Evolutionary conservation across 108 stramenopile genomes (phyloP), one percentile per base, ranked within the genome.

Genomic region (Nitzschia putrida): DNA sequence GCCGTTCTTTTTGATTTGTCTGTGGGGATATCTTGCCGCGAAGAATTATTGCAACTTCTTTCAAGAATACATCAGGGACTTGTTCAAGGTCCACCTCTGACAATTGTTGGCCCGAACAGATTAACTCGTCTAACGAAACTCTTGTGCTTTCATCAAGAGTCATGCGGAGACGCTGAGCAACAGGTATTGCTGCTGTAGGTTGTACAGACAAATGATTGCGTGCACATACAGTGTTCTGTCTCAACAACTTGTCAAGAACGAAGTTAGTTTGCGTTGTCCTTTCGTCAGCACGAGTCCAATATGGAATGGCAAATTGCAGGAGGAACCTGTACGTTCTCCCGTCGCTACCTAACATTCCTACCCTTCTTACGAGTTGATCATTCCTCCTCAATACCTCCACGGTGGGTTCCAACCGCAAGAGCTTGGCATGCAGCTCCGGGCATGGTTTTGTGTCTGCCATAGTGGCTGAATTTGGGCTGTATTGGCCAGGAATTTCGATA

Each of bases 401-500:
- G 37, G 29, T 55, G 38, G 84, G 81, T 20, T 85, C 81, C 65
- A 95, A 95, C 8, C 78, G 76, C 2, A 87, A 57, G 24, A 95
- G 73, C 68, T 92, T 91, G 9, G 89, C 79, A 57, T 95, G 90
- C 21, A 95, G 79, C 64, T 95, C 94, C 14, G 91, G 91, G 47
- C 66, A 69, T 11, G 94, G 94, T 59, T 80, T 85, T 16, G 53
- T 71, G 72, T 91, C 93, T 5, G 82, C 51, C 43, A 68, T 63
- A 5, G 67, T 65, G 18, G 81, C 67, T 16, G 73, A 66, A 25
- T 88, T 91, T 38, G 90, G 90, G 40, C 80, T 72, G 68, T 95
- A 95, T 59, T 90, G 87, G 0, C 94, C 94, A 47, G 94, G 94
- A 69, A 95, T 93, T 73, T 95, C 94, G 21, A 95, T 83, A 11